A percentile compares a stretch with the other conserved stretches of the same genome.
Evolutionary conservation across 805 yeast genomes (phyloP).

Genomic region (Yarrowia sp.): DNA sequence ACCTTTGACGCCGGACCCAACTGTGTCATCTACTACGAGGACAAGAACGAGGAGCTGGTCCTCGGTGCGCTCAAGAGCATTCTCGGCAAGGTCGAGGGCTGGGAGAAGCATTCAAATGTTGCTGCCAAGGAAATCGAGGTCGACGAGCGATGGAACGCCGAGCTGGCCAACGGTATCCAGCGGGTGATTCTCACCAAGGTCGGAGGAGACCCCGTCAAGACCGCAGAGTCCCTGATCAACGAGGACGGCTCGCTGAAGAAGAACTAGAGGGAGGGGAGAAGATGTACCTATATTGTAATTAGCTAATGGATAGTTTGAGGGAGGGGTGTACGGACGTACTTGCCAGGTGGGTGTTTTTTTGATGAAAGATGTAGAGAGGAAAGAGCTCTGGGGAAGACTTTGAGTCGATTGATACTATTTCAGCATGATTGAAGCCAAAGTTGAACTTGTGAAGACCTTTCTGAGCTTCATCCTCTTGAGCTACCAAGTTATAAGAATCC

Average conservation of each 20-base stretch:
- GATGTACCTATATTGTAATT: neutral
- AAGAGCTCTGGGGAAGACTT: too few relatives aligned
- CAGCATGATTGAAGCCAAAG: too few relatives aligned
- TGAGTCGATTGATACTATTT: too few relatives aligned
- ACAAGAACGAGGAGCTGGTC: constrained; percentile 73
- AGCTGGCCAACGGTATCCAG: constrained; percentile 73
- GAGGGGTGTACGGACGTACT: too few relatives aligned
- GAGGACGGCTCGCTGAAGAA: constrained; percentile 27
- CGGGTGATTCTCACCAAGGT: constrained; percentile 83
- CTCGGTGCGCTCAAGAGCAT: constrained; percentile 71
- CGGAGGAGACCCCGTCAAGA: constrained; percentile 82
- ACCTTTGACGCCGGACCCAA: constrained; percentile 99
- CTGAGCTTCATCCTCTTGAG: too few relatives aligned
- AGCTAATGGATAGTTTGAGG: neutral
- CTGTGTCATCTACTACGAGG: constrained; percentile 90
- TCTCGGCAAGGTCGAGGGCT: constrained; percentile 69
- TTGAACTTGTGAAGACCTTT: too few relatives aligned
- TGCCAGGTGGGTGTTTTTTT: too few relatives aligned
- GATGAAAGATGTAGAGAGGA: too few relatives aligned
- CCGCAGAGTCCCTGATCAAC: constrained; percentile 20
- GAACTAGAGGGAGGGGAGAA: neutral
- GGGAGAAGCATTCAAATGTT: constrained; percentile 57
- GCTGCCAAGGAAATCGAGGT: constrained; percentile 43
- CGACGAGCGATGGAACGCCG: constrained; percentile 56
- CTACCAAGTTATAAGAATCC: too few relatives aligned